Evolutionary conservation across 306 rosid species (phyloP).

Genomic region (Prunus armeniaca): DNA sequence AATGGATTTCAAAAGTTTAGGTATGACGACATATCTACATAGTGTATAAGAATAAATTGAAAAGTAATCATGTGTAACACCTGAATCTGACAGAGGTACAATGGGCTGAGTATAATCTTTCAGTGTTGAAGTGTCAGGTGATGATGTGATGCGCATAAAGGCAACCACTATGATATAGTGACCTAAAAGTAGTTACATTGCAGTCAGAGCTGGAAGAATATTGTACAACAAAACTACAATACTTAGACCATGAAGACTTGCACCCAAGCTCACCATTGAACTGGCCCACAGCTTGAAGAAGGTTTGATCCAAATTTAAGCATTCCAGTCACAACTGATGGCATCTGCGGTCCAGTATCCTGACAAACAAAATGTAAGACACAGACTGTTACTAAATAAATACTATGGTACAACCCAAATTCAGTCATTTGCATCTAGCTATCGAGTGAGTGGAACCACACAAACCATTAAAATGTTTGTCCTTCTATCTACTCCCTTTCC

Average conservation of each 20-base stretch:
- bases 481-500: constrained; percentile 72
- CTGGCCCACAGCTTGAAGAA: constrained; percentile 87
- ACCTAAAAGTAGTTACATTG: constrained; percentile 48
- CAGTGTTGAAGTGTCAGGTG: constrained; percentile 46
- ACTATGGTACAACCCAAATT: constrained; percentile 21
- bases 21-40: not conserved
- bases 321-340: constrained; percentile 66
- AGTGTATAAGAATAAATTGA: not conserved
- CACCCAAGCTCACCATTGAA: constrained; percentile 61
- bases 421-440: not conserved
- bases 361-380: constrained; percentile 18
- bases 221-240: constrained; percentile 25
- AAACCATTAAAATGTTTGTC: constrained; percentile 56
- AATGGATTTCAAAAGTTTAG: not conserved
- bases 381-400: constrained; percentile 19
- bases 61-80: constrained; percentile 29
- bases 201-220: constrained; percentile 28
- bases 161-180: constrained; percentile 68
- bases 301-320: constrained; percentile 81
- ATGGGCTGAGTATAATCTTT: constrained; percentile 64
- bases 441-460: constrained; percentile 25
- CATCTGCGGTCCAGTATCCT: constrained; percentile 92
- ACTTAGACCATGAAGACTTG: constrained; percentile 16
- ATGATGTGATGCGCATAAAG: constrained; percentile 50
- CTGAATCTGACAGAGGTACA: constrained; percentile 48